Evolutionary conservation across 495 filamentous ascomycete genomes (phyloP), one percentile per base, ranked within the genome.

Genomic region (Aspergillus heteromorphus): DNA sequence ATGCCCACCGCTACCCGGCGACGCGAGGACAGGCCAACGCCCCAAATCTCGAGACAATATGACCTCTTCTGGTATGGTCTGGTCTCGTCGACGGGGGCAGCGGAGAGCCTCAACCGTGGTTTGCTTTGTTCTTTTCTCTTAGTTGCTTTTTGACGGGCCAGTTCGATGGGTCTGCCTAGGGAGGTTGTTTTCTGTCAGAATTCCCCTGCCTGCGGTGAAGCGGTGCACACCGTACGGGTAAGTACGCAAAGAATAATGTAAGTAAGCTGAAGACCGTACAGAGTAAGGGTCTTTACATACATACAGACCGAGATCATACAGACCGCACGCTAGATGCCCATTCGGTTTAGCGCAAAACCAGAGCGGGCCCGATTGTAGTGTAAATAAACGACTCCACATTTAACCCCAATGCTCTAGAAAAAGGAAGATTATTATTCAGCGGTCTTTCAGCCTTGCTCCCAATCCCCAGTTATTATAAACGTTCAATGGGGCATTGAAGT

Each of bases 341-440:
- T 43, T 1, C 11, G 30, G 55, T 18, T 20, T 62, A 62, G 55
- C 1, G 17, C 36, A 47, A 29, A 31, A 45, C 18, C 52, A 56
- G 34, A 55, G 54, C 42, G 57, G 57, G 45, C 45, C 51, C 48
- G 51, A 57, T 51, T 49, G 54, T 62, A 63, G 61, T 60, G 57
- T 60, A 63, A 58, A 63, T 58, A 60, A 60, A 60, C 48, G 51
- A 58, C 61, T 63, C 61, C 61, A 63, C 61, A 51, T 53, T 51
- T 41, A 55, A 58, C 55, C 61, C 61, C 57, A 59, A 59, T 56
- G 43, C 50, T 51, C 23, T 47, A 47, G 21, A 30, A 56, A 51
- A 45, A 14, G 40, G n/a, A 13, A 41, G 40, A 40, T 30, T 17
- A 45, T 47, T 47, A 47, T 47, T 47, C 43, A 47, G 43, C 43